Evolutionary conservation across 2,329 filamentous ascomycete genomes (phyloP).

Genomic region (Geosmithia flava): DNA sequence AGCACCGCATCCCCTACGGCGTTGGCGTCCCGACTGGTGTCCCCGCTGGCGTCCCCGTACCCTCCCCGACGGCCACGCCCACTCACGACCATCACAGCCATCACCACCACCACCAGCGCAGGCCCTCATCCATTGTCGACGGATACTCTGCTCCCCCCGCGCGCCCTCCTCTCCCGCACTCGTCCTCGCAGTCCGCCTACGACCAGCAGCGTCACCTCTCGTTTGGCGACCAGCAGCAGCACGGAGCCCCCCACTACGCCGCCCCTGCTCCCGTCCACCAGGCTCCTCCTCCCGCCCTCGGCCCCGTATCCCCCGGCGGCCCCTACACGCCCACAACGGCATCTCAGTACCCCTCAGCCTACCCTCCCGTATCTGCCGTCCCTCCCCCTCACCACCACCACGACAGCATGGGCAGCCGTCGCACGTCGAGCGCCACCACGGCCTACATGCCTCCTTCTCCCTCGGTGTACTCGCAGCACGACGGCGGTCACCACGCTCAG

Average conservation of each 20-base stretch:
- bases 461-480: slow-evolving; percentile 12
- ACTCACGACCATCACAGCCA: background rate
- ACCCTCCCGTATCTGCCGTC: slow-evolving; percentile 7
- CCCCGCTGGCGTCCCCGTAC: slow-evolving; percentile 32
- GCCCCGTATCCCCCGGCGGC: slow-evolving; percentile 18
- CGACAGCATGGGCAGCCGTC: slow-evolving; percentile 8
- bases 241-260: slow-evolving; percentile 23
- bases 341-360: slow-evolving; percentile 23
- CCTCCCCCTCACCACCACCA: slow-evolving; percentile 16
- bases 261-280: slow-evolving; percentile 1
- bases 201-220: slow-evolving; percentile 18
- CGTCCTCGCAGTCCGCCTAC: slow-evolving; percentile 17
- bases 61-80: slow-evolving; percentile 14
- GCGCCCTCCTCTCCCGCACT: background rate
- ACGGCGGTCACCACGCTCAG: slow-evolving; percentile 8
- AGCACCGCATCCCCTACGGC: slow-evolving; percentile 29
- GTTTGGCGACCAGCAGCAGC: slow-evolving; percentile 24
- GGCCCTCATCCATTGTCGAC: background rate
- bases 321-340: slow-evolving; percentile 17
- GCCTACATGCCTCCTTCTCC: slow-evolving; percentile 26
- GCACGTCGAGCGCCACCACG: slow-evolving; percentile 18
- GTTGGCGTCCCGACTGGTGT: slow-evolving; percentile 31
- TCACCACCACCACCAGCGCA: slow-evolving; percentile 1
- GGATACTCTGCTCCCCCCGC: background rate
- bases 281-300: slow-evolving; percentile 13